These are phyloP conservation scores for Gymnopus androsaceus DNA, from an alignment of 1,284 basidiomycete genomes.

Conservation along the genomic window DNA sequence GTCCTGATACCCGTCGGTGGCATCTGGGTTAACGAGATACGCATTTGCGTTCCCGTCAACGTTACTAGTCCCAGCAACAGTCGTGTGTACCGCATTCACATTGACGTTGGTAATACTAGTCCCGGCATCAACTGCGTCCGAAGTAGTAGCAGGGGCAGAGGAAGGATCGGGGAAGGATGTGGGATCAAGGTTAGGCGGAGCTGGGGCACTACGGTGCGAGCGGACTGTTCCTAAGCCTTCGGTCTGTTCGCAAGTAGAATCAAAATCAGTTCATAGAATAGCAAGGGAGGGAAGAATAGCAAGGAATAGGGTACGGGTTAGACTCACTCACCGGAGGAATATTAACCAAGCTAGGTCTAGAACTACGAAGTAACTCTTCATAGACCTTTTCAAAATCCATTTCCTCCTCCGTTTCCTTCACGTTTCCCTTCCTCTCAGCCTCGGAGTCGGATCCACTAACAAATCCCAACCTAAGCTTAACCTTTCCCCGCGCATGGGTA, in stretches of 20 bases:
- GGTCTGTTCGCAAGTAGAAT: constrained; percentile 52
- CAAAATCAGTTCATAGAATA: neutral
- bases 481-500: constrained; percentile 60
- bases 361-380: constrained; percentile 63
- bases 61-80: too few species aligned
- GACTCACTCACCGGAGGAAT: constrained; percentile 73
- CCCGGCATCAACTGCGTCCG: too few species aligned
- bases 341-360: constrained; percentile 67
- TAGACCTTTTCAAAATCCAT: constrained; percentile 61
- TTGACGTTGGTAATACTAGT: too few species aligned
- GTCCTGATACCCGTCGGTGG: constrained; percentile 16
- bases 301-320: neutral
- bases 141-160: too few species aligned
- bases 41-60: too few species aligned
- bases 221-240: constrained; percentile 87
- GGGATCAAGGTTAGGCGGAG: neutral
- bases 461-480: constrained; percentile 80
- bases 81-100: too few species aligned
- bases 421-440: constrained; percentile 15
- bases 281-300: neutral
- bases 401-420: constrained; percentile 18
- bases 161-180: neutral
- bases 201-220: constrained; percentile 45
- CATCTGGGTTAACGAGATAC: neutral
- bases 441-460: too few species aligned